phyloP scores from a whole-genome alignment of 106 monocot genomes.

The Platanthera zijinensis region DNA sequence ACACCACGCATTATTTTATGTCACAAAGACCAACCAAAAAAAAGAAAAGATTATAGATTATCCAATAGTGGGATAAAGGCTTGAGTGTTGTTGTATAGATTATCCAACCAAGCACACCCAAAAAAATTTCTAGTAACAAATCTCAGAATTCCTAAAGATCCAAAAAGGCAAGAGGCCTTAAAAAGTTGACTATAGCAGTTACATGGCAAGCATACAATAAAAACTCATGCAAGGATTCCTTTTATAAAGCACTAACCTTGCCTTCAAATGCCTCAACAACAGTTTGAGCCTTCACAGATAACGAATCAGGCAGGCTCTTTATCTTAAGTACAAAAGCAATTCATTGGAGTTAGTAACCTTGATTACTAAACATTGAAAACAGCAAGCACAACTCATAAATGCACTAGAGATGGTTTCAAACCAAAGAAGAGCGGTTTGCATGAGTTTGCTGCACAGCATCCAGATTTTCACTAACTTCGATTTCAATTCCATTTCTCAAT shows the following conservation, averaged over 20 bases:
- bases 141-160: not conserved
- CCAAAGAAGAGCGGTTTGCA: conserved; percentile 54
- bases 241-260: conserved; percentile 42
- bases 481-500: conserved; percentile 72
- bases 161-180: not conserved
- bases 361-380: not conserved
- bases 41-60: not conserved
- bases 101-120: not conserved
- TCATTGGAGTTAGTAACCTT: conserved; percentile 1
- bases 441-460: conserved; percentile 24
- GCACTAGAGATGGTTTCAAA: conserved; percentile 14
- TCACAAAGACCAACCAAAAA: too few species aligned
- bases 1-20: too few species aligned
- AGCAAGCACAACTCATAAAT: not conserved
- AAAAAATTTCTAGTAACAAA: not conserved
- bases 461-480: conserved; percentile 30
- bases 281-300: conserved; percentile 62
- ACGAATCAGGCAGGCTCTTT: conserved; percentile 54
- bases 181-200: conserved; percentile 2
- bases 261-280: conserved; percentile 70
- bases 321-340: conserved; percentile 25
- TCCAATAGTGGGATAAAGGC: too few species aligned
- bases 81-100: not conserved
- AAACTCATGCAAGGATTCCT: not conserved
- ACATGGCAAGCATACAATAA: not conserved